Evolutionary conservation across 495 filamentous ascomycete genomes (phyloP).

Genomic region (Jackrogersella multiformis): DNA sequence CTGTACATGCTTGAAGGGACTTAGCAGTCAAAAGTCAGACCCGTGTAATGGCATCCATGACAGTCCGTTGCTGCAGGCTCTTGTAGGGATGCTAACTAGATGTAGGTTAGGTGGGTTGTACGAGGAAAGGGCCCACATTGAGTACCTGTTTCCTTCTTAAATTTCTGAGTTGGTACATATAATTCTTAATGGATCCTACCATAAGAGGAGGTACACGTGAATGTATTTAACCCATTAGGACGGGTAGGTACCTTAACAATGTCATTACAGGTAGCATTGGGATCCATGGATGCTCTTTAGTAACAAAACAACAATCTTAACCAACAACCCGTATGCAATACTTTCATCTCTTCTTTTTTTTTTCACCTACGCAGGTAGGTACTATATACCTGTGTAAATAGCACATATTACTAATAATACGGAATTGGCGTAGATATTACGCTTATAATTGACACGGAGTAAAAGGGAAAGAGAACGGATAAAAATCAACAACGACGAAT

Average conservation of each 20-base stretch:
- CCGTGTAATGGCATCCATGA: slow-evolving; percentile 20
- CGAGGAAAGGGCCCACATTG: slow-evolving; percentile 19
- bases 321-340: too few species aligned
- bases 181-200: neutral
- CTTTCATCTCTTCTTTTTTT: too few species aligned
- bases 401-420: too few species aligned
- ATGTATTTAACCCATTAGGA: neutral
- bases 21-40: slow-evolving; percentile 14
- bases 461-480: slow-evolving; percentile 2
- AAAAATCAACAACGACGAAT: slow-evolving; percentile 1
- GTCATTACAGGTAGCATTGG: too few species aligned
- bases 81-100: slow-evolving; percentile 11
- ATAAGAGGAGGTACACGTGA: slow-evolving; percentile 2
- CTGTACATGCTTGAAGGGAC: neutral
- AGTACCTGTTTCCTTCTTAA: slow-evolving; percentile 9
- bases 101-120: slow-evolving; percentile 17
- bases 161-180: too few species aligned
- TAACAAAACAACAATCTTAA: too few species aligned
- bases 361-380: too few species aligned
- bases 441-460: neutral
- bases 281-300: too few species aligned
- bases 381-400: too few species aligned
- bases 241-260: too few species aligned
- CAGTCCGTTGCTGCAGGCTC: slow-evolving; percentile 16
- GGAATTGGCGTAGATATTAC: too few species aligned